A percentile compares a stretch with the other conserved stretches of the same genome.
phyloP scores from a whole-genome alignment of 2,329 filamentous ascomycete genomes.

The Penicillium freii region DNA sequence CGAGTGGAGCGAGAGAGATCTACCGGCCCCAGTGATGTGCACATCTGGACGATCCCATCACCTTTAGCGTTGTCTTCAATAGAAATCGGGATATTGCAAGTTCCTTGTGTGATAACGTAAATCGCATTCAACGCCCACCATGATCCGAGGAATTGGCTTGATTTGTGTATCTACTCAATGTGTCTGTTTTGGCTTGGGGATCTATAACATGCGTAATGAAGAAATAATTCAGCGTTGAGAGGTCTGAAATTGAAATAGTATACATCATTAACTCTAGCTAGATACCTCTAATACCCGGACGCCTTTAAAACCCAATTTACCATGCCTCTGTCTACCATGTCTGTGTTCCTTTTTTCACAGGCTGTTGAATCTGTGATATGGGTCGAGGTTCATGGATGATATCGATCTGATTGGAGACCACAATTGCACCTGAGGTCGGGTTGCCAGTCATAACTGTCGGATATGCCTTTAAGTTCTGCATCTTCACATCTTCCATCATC shows the following conservation, averaged over 20 bases:
- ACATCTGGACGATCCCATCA: background rate
- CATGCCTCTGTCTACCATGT: background rate
- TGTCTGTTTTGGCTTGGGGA: background rate
- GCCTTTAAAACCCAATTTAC: background rate
- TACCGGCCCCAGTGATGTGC: background rate
- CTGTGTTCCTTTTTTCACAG: background rate
- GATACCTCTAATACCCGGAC: background rate
- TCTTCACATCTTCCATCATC: slow-evolving; percentile 47
- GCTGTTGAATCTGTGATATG: background rate
- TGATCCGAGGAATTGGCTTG: background rate
- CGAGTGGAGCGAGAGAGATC: background rate
- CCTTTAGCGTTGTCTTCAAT: background rate
- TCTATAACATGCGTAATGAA: background rate
- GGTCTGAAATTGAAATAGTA: too few relatives aligned
- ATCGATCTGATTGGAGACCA: slow-evolving; percentile 46
- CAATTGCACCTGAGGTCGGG: slow-evolving; percentile 31
- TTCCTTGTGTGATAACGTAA: background rate
- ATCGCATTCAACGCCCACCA: background rate
- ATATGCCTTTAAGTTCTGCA: slow-evolving; percentile 37
- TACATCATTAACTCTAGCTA: background rate
- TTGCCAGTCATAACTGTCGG: slow-evolving; percentile 16
- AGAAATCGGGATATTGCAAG: too few relatives aligned
- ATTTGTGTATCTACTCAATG: background rate
- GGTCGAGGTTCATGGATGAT: slow-evolving; percentile 27
- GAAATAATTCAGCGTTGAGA: background rate